phyloP scores from a whole-genome alignment of 2,329 filamentous ascomycete species.

The Colletotrichum abscissum region DNA sequence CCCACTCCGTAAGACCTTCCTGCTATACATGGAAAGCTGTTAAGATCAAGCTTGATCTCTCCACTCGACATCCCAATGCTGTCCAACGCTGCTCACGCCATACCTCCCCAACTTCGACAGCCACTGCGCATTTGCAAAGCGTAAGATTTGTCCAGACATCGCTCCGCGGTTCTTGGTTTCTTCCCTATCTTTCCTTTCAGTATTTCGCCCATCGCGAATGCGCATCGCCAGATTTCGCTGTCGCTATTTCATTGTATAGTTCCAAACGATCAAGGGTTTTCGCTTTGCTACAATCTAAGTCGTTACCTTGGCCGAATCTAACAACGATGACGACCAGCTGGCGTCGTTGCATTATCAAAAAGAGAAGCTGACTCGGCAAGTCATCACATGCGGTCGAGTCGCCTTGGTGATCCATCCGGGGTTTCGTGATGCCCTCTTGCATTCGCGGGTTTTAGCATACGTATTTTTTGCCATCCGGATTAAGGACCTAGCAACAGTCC shows the following conservation, averaged over 20 bases:
- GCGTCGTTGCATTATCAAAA: not conserved
- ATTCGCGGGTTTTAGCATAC: not conserved
- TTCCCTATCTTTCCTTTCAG: not conserved
- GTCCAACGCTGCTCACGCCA: not conserved
- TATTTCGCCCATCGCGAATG: not conserved
- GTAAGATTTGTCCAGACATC: not conserved
- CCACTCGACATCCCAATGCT: not conserved
- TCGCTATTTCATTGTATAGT: not conserved
- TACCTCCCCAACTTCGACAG: not conserved
- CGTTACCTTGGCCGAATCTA: not conserved
- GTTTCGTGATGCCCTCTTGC: conserved; percentile 10
- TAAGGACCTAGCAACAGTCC: not conserved
- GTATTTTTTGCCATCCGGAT: not conserved
- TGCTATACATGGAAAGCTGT: not conserved
- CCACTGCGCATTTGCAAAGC: not conserved
- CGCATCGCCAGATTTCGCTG: not conserved
- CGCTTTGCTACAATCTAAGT: not conserved
- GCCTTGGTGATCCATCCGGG: not conserved
- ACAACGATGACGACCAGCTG: not conserved
- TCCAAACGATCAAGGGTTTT: not conserved
- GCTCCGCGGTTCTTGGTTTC: not conserved
- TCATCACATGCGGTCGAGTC: not conserved
- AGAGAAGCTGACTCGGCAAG: conserved; percentile 14
- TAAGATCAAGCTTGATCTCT: not conserved
- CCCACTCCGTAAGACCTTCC: not conserved